phyloP scores from a whole-genome alignment of 108 stramenopile species.

The Cyclotella sp. region DNA sequence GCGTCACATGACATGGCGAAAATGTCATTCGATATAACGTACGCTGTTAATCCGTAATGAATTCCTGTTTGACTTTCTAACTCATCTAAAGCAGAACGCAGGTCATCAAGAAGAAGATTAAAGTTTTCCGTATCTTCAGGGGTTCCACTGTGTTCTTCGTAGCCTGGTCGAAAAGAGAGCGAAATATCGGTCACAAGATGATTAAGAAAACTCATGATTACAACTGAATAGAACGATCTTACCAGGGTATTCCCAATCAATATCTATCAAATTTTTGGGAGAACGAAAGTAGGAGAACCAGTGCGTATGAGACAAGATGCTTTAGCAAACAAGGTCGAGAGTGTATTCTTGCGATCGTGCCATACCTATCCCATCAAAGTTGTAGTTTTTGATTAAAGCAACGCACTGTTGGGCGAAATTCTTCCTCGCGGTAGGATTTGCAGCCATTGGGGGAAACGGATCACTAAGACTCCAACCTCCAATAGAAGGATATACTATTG shows the following conservation, averaged over 20 bases:
- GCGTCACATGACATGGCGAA: not conserved
- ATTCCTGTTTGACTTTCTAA: constrained; percentile 24
- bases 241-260: constrained; percentile 17
- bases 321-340: not conserved
- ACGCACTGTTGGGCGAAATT: constrained; percentile 33
- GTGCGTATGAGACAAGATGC: not conserved
- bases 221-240: no score
- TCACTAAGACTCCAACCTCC: constrained; percentile 39
- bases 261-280: not conserved
- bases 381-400: constrained; percentile 24
- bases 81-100: constrained; percentile 32
- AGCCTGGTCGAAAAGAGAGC: not conserved
- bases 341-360: no score
- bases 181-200: no score
- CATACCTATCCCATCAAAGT: constrained; percentile 21
- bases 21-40: not conserved
- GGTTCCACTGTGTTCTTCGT: constrained; percentile 34
- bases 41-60: constrained; percentile 21
- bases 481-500: constrained; percentile 27
- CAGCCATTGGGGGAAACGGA: constrained; percentile 45
- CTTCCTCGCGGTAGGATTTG: constrained; percentile 13
- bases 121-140: constrained; percentile 33
- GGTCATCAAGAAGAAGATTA: constrained; percentile 32
- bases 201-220: no score
- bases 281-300: not conserved